Conservation (phyloP, 352 stramenopile genomes). For the Globisporangium megalacanthum region DNA sequence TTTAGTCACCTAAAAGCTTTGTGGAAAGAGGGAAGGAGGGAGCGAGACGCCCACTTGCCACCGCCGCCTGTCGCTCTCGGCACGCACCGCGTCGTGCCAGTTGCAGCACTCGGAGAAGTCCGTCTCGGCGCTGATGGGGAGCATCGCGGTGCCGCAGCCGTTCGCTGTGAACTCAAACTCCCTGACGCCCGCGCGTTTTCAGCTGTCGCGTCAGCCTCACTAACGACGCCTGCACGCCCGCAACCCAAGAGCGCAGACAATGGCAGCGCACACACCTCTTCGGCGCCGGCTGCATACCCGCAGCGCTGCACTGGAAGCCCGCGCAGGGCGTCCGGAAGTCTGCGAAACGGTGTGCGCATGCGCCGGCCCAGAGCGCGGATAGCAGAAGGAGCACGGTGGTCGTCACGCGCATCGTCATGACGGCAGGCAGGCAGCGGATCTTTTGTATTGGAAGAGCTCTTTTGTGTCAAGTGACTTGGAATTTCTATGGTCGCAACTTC, state of each 20-base stretch:
- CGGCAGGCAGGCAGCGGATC: background rate
- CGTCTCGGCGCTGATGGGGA: constrained; percentile 35
- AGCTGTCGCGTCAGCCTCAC: background rate
- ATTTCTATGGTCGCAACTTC: no score
- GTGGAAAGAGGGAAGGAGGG: no score
- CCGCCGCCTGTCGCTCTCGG: no score
- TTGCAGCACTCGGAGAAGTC: constrained; percentile 77
- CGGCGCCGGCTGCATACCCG: constrained; percentile 14
- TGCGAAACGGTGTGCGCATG: constrained; percentile 4
- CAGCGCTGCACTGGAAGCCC: constrained; percentile 29
- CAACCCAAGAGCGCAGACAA: no score
- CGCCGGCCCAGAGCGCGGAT: background rate
- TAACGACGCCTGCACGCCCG: background rate
- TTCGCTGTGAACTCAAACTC: constrained; percentile 73
- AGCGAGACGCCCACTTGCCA: no score
- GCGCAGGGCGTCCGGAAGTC: constrained; percentile 30
- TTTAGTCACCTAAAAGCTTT: no score
- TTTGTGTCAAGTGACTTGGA: no score
- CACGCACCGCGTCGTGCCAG: constrained; percentile 64
- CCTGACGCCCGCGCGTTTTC: constrained; percentile 15
- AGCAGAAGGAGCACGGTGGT: background rate
- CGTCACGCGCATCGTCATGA: background rate
- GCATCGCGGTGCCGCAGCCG: constrained; percentile 57
- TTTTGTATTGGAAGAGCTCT: background rate
- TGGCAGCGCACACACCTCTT: constrained; percentile 18